A percentile compares a stretch with the other conserved stretches of the same genome.
Conservation (phyloP, 2,329 filamentous ascomycete species). For the Dactylellina haptotyla region DNA sequence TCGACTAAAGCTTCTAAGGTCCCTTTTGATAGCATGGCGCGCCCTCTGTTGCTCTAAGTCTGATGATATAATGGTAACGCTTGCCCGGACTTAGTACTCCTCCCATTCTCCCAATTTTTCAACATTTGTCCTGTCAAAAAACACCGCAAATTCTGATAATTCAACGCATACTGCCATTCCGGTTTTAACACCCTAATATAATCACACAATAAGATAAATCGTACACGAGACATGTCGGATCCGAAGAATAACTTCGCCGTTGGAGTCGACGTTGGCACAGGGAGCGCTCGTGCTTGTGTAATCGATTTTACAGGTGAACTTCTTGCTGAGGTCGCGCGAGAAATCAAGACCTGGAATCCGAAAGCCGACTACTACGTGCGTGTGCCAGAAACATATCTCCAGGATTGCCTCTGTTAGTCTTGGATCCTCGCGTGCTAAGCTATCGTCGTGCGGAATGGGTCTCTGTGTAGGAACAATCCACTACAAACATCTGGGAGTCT, state of each 20-base stretch:
- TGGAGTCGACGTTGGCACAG: constrained; percentile 95
- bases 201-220: constrained; percentile 3
- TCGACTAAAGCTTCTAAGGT: too few species aligned
- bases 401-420: neutral
- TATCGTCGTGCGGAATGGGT: constrained; percentile 50
- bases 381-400: neutral
- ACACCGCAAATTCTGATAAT: neutral
- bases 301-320: constrained; percentile 94
- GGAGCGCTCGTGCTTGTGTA: constrained; percentile 92
- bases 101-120: neutral
- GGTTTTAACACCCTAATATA: neutral
- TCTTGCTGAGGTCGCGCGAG: constrained; percentile 67
- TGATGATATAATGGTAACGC: constrained; percentile 18
- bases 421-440: neutral
- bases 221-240: constrained; percentile 23
- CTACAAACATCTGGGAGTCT: constrained; percentile 93
- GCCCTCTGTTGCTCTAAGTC: neutral
- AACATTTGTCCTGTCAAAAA: neutral
- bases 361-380: constrained; percentile 68
- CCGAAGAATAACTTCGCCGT: constrained; percentile 62
- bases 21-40: constrained; percentile 23
- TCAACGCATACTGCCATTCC: too few species aligned
- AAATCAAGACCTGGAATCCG: constrained; percentile 63
- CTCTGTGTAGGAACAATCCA: constrained; percentile 85
- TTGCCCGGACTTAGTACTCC: neutral